Percentiles rank a stretch among this genome's conserved stretches.
Evolutionary conservation across 306 rosid genomes (phyloP).

Genomic region (Dryas octopetala): DNA sequence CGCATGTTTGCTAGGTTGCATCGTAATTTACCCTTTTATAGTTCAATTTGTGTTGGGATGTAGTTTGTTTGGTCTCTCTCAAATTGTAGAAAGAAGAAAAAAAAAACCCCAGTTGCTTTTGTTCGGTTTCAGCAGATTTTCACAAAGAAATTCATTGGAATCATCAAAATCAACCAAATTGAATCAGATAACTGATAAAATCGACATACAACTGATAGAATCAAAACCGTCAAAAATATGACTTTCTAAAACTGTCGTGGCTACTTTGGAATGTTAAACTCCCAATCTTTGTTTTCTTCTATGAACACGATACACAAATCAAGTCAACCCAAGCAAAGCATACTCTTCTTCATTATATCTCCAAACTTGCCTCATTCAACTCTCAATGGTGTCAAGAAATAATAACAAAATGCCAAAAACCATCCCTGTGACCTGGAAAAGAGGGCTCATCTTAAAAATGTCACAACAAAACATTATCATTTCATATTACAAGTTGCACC

Average conservation of each 20-base stretch:
- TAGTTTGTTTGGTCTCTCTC: too few relatives aligned
- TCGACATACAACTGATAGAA: neutral
- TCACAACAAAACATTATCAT: slow-evolving; percentile 22
- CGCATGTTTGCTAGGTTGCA: too few relatives aligned
- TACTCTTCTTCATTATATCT: slow-evolving; percentile 15
- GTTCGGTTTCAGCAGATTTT: too few relatives aligned
- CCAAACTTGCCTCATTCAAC: neutral
- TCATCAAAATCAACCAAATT: too few relatives aligned
- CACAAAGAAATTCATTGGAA: too few relatives aligned
- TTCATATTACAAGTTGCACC: slow-evolving; percentile 16
- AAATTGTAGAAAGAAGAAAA: too few relatives aligned
- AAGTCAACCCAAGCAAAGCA: neutral
- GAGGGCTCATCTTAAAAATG: slow-evolving; percentile 24
- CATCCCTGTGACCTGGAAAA: slow-evolving; percentile 21
- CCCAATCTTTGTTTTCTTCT: neutral
- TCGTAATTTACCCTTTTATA: too few relatives aligned
- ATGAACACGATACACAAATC: neutral
- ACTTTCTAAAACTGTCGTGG: too few relatives aligned
- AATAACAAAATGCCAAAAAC: neutral
- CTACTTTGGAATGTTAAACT: neutral
- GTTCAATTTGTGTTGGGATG: too few relatives aligned
- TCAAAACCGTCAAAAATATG: neutral
- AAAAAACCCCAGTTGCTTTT: too few relatives aligned
- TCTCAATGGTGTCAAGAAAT: slow-evolving; percentile 16
- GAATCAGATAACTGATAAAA: too few relatives aligned